Evolutionary conservation across 495 filamentous ascomycete species (phyloP).

Genomic region (Glarea lozoyensis): DNA sequence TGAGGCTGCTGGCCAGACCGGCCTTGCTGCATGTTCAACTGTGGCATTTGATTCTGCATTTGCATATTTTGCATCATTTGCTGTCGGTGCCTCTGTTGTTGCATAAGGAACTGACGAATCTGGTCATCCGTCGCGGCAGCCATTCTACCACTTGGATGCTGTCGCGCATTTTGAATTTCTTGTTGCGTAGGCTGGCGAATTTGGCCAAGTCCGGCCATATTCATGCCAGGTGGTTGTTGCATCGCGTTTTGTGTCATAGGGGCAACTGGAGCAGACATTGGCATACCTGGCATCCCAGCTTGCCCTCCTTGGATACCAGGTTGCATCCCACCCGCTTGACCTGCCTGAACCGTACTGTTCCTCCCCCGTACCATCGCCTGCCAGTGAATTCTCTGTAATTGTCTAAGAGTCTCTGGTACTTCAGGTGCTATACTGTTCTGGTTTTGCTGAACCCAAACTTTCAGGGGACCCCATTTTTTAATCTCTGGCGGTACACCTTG

Average conservation of each 20-base stretch:
- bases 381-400: slow-evolving; percentile 47
- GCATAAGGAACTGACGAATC: slow-evolving; percentile 30
- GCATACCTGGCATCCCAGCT: slow-evolving; percentile 16
- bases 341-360: slow-evolving; percentile 13
- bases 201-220: slow-evolving; percentile 19
- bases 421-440: slow-evolving; percentile 29
- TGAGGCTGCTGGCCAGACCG: not conserved
- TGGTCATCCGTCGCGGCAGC: slow-evolving; percentile 43
- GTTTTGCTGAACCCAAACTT: slow-evolving; percentile 48
- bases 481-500: slow-evolving; percentile 47
- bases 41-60: slow-evolving; percentile 3
- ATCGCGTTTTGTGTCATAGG: slow-evolving; percentile 15
- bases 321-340: slow-evolving; percentile 21
- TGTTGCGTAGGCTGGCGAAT: slow-evolving; percentile 30
- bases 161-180: slow-evolving; percentile 38
- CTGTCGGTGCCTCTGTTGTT: slow-evolving; percentile 24
- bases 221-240: slow-evolving; percentile 9
- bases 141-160: slow-evolving; percentile 28
- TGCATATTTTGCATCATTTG: slow-evolving; percentile 13
- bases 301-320: slow-evolving; percentile 31
- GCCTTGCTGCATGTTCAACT: not conserved
- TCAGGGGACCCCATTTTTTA: slow-evolving; percentile 67
- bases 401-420: slow-evolving; percentile 36
- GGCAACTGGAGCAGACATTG: slow-evolving; percentile 21
- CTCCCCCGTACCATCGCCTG: slow-evolving; percentile 24